phyloP scores from a whole-genome alignment of 2,329 filamentous ascomycete species.

The Emmonsiellopsis sp. region DNA sequence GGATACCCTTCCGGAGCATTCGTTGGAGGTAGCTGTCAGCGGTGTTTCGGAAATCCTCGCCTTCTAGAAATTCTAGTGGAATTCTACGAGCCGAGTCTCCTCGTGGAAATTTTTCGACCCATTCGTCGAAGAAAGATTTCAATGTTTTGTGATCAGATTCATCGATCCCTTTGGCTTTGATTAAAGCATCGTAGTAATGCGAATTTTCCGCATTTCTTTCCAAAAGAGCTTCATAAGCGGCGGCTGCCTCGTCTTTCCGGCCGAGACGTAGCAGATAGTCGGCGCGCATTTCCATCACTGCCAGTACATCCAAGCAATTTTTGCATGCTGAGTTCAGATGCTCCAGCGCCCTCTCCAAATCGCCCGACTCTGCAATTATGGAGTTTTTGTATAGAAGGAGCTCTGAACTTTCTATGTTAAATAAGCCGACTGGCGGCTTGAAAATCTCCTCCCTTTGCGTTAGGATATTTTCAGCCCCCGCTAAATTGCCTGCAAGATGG shows the following conservation, averaged over 20 bases:
- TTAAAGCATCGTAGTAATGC: constrained; percentile 72
- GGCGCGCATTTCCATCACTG: constrained; percentile 76
- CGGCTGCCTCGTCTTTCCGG: constrained; percentile 68
- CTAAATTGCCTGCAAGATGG: constrained; percentile 77
- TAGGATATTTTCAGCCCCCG: constrained; percentile 81
- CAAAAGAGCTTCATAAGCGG: constrained; percentile 70
- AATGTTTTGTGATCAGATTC: constrained; percentile 53
- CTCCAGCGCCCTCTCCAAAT: constrained; percentile 72
- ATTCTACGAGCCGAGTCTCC: constrained; percentile 78
- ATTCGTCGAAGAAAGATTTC: constrained; percentile 71
- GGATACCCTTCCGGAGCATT: constrained; percentile 86
- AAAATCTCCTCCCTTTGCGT: constrained; percentile 89
- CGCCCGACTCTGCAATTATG: constrained; percentile 83
- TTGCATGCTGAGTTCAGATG: constrained; percentile 73
- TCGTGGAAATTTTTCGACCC: constrained; percentile 70
- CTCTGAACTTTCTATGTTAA: constrained; percentile 88
- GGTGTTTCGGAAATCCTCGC: constrained; percentile 69
- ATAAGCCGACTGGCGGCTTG: constrained; percentile 66
- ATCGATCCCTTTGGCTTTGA: constrained; percentile 57
- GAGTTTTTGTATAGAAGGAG: constrained; percentile 90
- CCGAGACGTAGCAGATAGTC: constrained; percentile 73
- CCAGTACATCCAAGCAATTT: constrained; percentile 71
- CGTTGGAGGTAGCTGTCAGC: constrained; percentile 70
- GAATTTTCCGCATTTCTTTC: constrained; percentile 84
- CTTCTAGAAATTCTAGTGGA: constrained; percentile 79